Base-by-base conservation (phyloP, 352 stramenopile genomes). In the Lagenidium giganteum region DNA sequence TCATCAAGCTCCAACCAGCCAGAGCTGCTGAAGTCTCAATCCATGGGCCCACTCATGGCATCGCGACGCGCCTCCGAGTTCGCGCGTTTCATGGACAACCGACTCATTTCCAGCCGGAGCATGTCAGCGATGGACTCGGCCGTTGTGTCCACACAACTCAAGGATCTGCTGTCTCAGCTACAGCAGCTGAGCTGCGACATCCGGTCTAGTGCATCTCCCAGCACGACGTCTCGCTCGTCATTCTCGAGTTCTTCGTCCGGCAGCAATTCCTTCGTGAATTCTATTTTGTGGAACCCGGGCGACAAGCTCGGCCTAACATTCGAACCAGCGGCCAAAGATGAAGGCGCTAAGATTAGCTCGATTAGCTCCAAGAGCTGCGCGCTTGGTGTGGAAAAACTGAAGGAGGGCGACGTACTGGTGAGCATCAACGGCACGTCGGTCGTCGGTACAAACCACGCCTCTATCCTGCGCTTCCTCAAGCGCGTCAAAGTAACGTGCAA, bases 401-500 rank as follows among this genome's bases (percentile, higher is more conserved):
- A 34, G 9, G 46, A 70, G 0, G 77, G 74, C 14, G 77, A 92
- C 50, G 64, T 86, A 29, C 67, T 92, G 23, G 51, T 84, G 26
- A 80, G 76, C 49, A 87, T 92, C 47, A 92, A 89, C 51, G 80
- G 72, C 61, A 65, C 73, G 16, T 62, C 63, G 0, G 80, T 90
- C 14, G 55, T 53, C 4, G 62, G 45, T 17, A 67, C 76, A 37
- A 67, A 70, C 20, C 82, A 79, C 46, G 46, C 71, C 31, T 80
- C 74, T 22, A 84, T 92, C 54, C 77, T 67, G 42, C 71, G 74
- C 23, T 89, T 89, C 47, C 51, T 92, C 26, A 92, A 92, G 56
- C 75, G 78, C 61, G 69, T 67, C 31, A 89, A 87, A 42, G 67
- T 67, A 8, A 84, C 68, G 36, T 92, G 76, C 61, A 92, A 79